These are phyloP conservation scores for Stephanodiscus minutulus DNA, from an alignment of 108 stramenopile species.

Conservation along the genomic window DNA sequence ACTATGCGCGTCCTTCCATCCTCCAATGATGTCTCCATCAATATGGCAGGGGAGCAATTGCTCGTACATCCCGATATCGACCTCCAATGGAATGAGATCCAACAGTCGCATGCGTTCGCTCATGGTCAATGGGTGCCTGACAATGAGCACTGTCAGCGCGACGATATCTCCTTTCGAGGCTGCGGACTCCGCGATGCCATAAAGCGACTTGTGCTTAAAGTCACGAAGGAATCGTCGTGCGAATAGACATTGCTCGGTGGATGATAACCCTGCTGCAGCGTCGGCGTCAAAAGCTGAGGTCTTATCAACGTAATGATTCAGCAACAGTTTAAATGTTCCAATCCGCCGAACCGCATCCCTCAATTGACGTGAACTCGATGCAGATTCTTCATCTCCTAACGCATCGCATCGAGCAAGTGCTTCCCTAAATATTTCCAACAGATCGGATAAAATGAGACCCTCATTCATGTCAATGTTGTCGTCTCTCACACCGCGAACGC, in stretches of 20 bases:
- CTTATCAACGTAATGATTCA: slow-evolving; percentile 27
- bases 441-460: slow-evolving; percentile 10
- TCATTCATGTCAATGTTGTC: slow-evolving; percentile 5
- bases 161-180: slow-evolving; percentile 61
- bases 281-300: background rate
- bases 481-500: background rate
- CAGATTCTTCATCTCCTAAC: slow-evolving; percentile 3
- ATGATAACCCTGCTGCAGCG: background rate
- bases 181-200: slow-evolving; percentile 44
- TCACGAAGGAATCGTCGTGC: slow-evolving; percentile 43
- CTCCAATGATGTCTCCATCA: background rate
- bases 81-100: slow-evolving; percentile 49
- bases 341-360: slow-evolving; percentile 33
- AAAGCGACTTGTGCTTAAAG: slow-evolving; percentile 42
- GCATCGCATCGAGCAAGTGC: slow-evolving; percentile 29
- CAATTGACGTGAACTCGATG: slow-evolving; percentile 20
- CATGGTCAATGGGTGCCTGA: slow-evolving; percentile 53
- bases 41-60: slow-evolving; percentile 58
- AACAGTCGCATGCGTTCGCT: slow-evolving; percentile 44
- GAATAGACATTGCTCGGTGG: slow-evolving; percentile 3
- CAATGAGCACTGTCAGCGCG: slow-evolving; percentile 56
- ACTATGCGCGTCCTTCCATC: slow-evolving; percentile 4
- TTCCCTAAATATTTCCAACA: slow-evolving; percentile 38
- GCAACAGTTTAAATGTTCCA: slow-evolving; percentile 62
- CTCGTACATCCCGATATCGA: slow-evolving; percentile 49